These are phyloP conservation scores for Trichoderma semiorbis DNA, from an alignment of 2,329 filamentous ascomycete species.

Conservation along the genomic window DNA sequence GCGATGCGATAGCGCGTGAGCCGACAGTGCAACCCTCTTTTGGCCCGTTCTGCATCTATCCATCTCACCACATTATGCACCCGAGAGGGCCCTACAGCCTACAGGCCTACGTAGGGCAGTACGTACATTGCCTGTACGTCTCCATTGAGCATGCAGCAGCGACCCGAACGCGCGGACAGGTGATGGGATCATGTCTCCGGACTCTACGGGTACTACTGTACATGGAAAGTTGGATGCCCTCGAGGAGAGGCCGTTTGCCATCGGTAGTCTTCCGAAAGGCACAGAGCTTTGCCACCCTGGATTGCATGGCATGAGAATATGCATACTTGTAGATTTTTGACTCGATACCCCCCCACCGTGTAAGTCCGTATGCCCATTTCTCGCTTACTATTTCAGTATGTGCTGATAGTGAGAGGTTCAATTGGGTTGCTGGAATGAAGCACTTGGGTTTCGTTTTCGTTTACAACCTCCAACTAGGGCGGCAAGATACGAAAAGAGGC, in stretches of 20 bases:
- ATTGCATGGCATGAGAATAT: neutral
- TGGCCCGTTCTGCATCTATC: neutral
- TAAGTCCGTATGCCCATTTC: neutral
- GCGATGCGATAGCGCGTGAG: neutral
- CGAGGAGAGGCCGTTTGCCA: neutral
- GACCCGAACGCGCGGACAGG: neutral
- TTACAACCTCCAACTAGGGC: neutral
- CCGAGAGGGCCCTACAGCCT: neutral
- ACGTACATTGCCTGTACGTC: neutral
- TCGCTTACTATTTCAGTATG: neutral
- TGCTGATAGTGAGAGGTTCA: neutral
- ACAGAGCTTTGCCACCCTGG: neutral
- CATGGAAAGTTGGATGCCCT: neutral
- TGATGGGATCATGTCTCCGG: neutral
- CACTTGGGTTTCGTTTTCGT: neutral
- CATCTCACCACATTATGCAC: constrained; percentile 9
- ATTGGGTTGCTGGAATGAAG: neutral
- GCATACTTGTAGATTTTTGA: neutral
- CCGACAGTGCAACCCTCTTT: constrained; percentile 1
- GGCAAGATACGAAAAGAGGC: constrained; percentile 3
- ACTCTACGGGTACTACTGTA: neutral
- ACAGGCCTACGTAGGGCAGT: neutral
- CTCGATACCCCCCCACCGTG: neutral
- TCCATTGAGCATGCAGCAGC: neutral
- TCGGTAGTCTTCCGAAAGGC: neutral